phyloP scores from a whole-genome alignment of 768 basidiomycete genomes.

The Russula virescens region DNA sequence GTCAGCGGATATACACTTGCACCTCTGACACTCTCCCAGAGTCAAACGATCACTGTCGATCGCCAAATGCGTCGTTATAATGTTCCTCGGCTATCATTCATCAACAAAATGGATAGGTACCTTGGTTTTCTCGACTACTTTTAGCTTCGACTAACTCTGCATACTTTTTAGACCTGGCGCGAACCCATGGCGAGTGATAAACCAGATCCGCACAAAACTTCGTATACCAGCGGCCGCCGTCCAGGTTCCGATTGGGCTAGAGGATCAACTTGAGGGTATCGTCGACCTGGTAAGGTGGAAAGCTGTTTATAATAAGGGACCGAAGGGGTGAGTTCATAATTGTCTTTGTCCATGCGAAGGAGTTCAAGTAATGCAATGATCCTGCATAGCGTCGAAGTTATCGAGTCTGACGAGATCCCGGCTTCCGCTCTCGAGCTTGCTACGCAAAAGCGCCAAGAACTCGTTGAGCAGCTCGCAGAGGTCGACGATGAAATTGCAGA shows the following conservation, averaged over 20 bases:
- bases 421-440: slow-evolving; percentile 66
- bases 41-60: slow-evolving; percentile 98
- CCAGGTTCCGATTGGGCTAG: slow-evolving; percentile 90
- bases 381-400: slow-evolving; percentile 56
- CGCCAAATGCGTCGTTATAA: slow-evolving; percentile 97
- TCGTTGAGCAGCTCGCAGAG: slow-evolving; percentile 93
- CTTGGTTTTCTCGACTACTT: slow-evolving; percentile 3
- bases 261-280: slow-evolving; percentile 83
- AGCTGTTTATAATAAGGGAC: slow-evolving; percentile 88
- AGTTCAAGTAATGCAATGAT: neutral
- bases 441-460: slow-evolving; percentile 77
- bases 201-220: slow-evolving; percentile 87
- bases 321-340: slow-evolving; percentile 70
- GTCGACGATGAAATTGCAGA: slow-evolving; percentile 96
- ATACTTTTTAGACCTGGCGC: slow-evolving; percentile 69
- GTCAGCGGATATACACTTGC: neutral
- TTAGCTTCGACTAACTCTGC: neutral
- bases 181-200: slow-evolving; percentile 92
- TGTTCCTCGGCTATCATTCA: slow-evolving; percentile 91
- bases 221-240: slow-evolving; percentile 91
- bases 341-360: neutral
- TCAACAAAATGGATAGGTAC: slow-evolving; percentile 98
- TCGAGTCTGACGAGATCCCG: slow-evolving; percentile 86
- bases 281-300: slow-evolving; percentile 95
- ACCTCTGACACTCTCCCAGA: slow-evolving; percentile 38